Percentiles rank a stretch among this genome's conserved stretches.
Evolutionary conservation across 768 basidiomycete species (phyloP).

Genomic region (Gloeophyllum trabeum): DNA sequence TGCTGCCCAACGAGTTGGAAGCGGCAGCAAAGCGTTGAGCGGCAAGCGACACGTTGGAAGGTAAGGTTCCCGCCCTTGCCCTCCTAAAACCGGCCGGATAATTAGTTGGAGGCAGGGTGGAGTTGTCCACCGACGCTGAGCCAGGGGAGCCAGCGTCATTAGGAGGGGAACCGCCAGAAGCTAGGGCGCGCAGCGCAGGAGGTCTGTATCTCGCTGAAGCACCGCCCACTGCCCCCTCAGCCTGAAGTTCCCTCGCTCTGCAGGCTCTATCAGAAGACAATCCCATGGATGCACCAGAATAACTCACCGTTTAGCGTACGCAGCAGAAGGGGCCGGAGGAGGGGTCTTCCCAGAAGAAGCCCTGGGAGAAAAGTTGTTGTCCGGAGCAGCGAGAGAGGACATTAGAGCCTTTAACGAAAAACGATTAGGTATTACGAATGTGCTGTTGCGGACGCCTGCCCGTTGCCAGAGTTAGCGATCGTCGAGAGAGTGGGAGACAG

Average conservation of each 20-base stretch:
- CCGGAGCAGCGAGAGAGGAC: conserved; percentile 83
- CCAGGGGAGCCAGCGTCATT: conserved; percentile 52
- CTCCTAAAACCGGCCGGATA: conserved; percentile 84
- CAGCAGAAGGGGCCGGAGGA: conserved; percentile 83
- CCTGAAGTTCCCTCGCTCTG: conserved; percentile 81
- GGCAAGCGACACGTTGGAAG: conserved; percentile 87
- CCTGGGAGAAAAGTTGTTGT: conserved; percentile 74
- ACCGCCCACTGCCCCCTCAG: conserved; percentile 40
- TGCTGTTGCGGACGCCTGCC: conserved; percentile 19
- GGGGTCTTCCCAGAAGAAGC: conserved; percentile 82
- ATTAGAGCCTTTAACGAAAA: conserved; percentile 64
- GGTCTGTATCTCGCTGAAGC: conserved; percentile 49
- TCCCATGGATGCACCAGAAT: conserved; percentile 3
- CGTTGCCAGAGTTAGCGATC: conserved; percentile 7
- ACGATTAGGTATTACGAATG: conserved; percentile 75
- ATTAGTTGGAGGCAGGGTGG: conserved; percentile 56
- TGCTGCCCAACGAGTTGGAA: conserved; percentile 41
- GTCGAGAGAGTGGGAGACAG: background rate
- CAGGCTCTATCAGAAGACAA: background rate
- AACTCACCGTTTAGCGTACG: conserved; percentile 76
- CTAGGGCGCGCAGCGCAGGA: conserved; percentile 63
- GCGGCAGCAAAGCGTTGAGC: conserved; percentile 73
- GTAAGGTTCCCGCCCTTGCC: conserved; percentile 95
- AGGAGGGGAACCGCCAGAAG: conserved; percentile 61
- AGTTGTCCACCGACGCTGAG: conserved; percentile 45